Base-by-base conservation (phyloP, 1,284 basidiomycete species). In the Laetiporus sulphureus region DNA sequence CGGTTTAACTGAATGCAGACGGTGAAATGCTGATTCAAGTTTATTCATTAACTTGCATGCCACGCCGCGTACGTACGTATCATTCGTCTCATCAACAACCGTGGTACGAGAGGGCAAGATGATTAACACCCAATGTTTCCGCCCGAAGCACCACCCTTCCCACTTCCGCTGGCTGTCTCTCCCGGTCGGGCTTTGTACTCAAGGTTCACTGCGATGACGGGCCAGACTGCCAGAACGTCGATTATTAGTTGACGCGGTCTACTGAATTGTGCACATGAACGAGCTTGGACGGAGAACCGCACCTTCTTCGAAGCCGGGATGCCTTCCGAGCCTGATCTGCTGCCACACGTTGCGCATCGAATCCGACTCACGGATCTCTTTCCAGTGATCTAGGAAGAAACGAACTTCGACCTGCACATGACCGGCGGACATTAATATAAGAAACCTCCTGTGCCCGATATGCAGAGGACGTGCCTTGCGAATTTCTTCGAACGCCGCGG, bases 291-390 rank as follows among this genome's bases (percentile, higher is more conserved):
- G 20, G 16, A 27, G 36, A 10, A 15, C 54, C 64, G 15, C 22
- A 81, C 83, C 81, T 72, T 85, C 81, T 62, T 85, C 82, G 54
- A 91, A 91, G 2, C 89, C 89, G 22, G 86, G 83, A 56, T 90
- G 85, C 36, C 83, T 71, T 32, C 89, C 89, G 38, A 75, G 70
- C 39, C 89, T 69, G 36, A 91, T 87, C 61, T 91, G 83, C 45
- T 79, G 74, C 83, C 87, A 92, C 22, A 93, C 84, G 46, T 75
- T 77, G 50, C 77, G 77, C 88, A 93, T 91, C 16, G 83, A 75
- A 16, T 83, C 79, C 21, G 84, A 86, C 21, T 75, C 67, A 37
- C 89, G 83, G 46, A 93, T 90, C 38, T 88, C 80, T 35, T 71
- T 64, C 91, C 91, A 93, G 55, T 91, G 78, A 36, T 77, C 71